A percentile compares a stretch with the other conserved stretches of the same genome.
Evolutionary conservation across 1,284 basidiomycete species (phyloP).

Genomic region (Irpex sp.): DNA sequence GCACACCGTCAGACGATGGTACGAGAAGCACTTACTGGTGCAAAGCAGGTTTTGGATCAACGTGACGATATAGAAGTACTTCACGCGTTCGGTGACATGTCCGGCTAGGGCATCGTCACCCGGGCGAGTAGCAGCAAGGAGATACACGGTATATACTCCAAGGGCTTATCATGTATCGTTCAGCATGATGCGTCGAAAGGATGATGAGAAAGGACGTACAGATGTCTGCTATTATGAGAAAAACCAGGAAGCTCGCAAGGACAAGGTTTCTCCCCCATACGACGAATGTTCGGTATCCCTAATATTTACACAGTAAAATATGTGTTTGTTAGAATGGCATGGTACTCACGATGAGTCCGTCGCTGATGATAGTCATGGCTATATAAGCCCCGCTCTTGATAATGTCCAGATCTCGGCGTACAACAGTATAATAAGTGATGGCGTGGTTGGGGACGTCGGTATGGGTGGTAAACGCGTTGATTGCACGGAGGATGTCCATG

Average conservation of each 20-base stretch:
- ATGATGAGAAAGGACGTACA: neutral
- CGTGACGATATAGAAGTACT: constrained; percentile 10
- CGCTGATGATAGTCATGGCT: constrained; percentile 7
- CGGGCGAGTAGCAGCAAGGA: constrained; percentile 2
- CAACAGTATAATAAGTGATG: constrained; percentile 7
- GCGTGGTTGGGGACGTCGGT: constrained; percentile 7
- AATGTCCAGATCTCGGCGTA: constrained; percentile 8
- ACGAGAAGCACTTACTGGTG: neutral
- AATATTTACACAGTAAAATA: too few species aligned
- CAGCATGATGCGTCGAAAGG: neutral
- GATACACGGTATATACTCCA: constrained; percentile 8
- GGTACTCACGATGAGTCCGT: constrained; percentile 9
- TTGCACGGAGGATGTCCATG: constrained; percentile 8
- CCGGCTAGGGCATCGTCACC: constrained; percentile 7
- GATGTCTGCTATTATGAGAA: constrained; percentile 7
- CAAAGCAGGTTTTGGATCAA: constrained; percentile 9
- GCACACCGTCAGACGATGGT: too few species aligned
- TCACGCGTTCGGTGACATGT: constrained; percentile 7
- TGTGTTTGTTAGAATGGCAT: too few species aligned
- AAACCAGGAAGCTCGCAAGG: constrained; percentile 1
- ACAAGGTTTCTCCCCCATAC: constrained; percentile 5
- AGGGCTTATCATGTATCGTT: neutral
- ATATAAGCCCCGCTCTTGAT: constrained; percentile 12
- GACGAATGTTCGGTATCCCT: constrained; percentile 11
- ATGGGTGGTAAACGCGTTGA: constrained; percentile 9